Evolutionary conservation across 2,329 filamentous ascomycete genomes (phyloP), one percentile per base, ranked within the genome.

Genomic region (Dissoconium aciculare): DNA sequence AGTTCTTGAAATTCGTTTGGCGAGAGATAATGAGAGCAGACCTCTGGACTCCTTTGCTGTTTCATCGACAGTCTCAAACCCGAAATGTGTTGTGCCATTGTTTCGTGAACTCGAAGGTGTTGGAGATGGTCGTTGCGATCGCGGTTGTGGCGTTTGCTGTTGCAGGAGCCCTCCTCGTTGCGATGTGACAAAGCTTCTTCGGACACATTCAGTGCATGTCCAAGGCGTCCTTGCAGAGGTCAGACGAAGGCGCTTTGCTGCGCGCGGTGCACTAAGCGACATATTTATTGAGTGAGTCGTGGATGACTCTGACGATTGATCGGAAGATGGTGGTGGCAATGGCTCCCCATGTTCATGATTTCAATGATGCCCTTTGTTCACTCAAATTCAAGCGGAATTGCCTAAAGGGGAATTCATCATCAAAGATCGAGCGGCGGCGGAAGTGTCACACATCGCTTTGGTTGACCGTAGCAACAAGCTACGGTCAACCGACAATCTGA

Each of bases 11-110:
- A n/a, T 12, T 17, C 13, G n/a, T n/a, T n/a, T n/a, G n/a, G n/a
- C n/a, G n/a, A n/a, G n/a, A n/a, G n/a, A n/a, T n/a, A n/a, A n/a
- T n/a, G n/a, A n/a, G n/a, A n/a, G n/a, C n/a, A n/a, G 58, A 74
- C 73, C 73, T 59, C 63, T 64, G 14, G 67, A 66, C 44, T 74
- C 69, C 59, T 94, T 94, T 55, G 89, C 66, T 6, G 72, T 65
- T 53, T 91, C 81, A 11, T 78, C 72, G 24, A 94, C 68, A 25
- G 81, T 87, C 59, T 85, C 70, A 55, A 83, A 94, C 30, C 85
- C 85, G 56, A 94, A 94, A 60, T 93, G 84, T 29, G 85, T 93
- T 39, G 76, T 76, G 36, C n/a, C n/a, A n/a, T 67, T 66, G 44
- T 70, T 63, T 42, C 63, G 42, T n/a, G 19, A 8, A 31, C 57